Base-by-base conservation (phyloP, 176 grass and related monocot genomes). In the Olyra latifolia region DNA sequence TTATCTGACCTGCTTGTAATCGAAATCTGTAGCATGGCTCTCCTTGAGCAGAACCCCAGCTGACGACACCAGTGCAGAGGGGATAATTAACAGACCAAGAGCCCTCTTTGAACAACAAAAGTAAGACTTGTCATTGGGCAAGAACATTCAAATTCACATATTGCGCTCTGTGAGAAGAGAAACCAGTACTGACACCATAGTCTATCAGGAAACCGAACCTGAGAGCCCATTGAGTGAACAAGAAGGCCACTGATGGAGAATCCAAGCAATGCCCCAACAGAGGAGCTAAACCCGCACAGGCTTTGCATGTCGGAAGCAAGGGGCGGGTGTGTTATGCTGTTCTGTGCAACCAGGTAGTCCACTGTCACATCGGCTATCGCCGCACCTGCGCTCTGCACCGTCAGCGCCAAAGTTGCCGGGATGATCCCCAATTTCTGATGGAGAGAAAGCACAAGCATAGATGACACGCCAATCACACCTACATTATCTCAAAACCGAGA, bases 201-300 rank as follows among this genome's bases (percentile, higher is more conserved):
- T 78, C 14, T 35, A 74, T 47, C 35, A 75, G 73, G 48, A 28
- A 67, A 4, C n/a, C 84, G 45, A 57, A 94, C 90, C 88, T 92
- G 83, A 22, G 92, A 86, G 25, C 92, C 90, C 70, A 98, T 87
- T 47, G 77, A 73, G 60, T 94, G 90, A 52, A 98, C 83, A 88
- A 98, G 92, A 82, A 98, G 27, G 39, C 92, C 95, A 24, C 95
- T 94, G 2, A 98, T 74, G 59, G 90, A 91, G 83, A 87, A 98
- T 35, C 95, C 95, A 4, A 94, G 16, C 80, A 98, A 66, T 46
- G 90, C 74, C 8, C 95, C 95, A 27, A 98, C 44, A 5, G 95
- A 98, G 46, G 85, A 88, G 82, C 90, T 89, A 17, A 92, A 85
- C 62, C 86, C 90, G 50, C 92, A 98, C 59, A 98, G 24, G 83